Base-by-base conservation (phyloP, 176 grass and related monocot genomes). In the Avena eriantha region DNA sequence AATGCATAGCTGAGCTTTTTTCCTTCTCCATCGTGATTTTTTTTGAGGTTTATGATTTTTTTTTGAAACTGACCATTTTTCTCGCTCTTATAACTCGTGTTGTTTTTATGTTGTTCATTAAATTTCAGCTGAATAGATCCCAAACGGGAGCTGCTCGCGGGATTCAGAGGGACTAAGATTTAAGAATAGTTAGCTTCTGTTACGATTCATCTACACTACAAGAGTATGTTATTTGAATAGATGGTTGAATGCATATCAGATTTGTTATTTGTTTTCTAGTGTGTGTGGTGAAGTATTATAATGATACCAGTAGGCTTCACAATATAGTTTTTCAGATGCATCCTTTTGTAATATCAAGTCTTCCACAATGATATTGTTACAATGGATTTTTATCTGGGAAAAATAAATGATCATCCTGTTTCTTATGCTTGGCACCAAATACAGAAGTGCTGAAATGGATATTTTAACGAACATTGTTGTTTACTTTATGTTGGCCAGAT, bases 61-160 rank as follows among this genome's bases (percentile, higher is more conserved):
- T 81, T 26, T 34, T 85, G 24, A 16, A 2, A 46, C 18, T 47
- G 22, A 56, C n/a, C 2, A 36, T 67, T 74, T 65, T 66, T 57
- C 57, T 39, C 41, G 2, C 15, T 15, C 66, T 58, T 76, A 23
- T 90, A 83, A 74, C 55, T 21, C 14, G 78, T 46, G 13, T 4
- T 13, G 2, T 66, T 10, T 83, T 2, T 74, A 41, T 86, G 39
- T 86, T 77, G 16, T 86, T 69, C 72, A 98, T 91, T 98, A 63
- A 95, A 91, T 31, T 98, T 98, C 64, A 98, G 93, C 70, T 83
- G 90, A 76, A 88, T 95, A 65, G 96, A 98, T 83, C 96, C 93
- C 34, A 93, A 95, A 92, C 90, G 96, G 48, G 95, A 92, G 71
- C 73, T 98, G 82, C 85, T 98, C 53, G 95, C 94, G 96, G 93